phyloP scores from a whole-genome alignment of 116 monocot genomes.

The Iris pallida region DNA sequence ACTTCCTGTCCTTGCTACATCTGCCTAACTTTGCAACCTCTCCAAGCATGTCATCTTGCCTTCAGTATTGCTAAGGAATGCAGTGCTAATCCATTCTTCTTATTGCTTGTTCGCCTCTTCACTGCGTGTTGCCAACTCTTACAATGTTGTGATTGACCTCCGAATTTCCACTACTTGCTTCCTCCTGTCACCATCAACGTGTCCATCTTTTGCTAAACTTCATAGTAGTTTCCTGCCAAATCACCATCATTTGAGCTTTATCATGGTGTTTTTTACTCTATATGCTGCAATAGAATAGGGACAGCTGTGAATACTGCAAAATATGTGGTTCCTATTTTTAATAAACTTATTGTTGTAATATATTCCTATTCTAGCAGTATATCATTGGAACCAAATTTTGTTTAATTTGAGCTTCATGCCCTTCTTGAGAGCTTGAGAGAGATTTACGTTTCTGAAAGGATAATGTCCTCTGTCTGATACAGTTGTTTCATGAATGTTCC shows the following conservation, averaged over 20 bases:
- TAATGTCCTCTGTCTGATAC: slow-evolving; percentile 10
- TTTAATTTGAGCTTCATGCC: neutral
- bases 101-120: too few species aligned
- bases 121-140: too few species aligned
- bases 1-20: too few species aligned
- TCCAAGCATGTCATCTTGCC: too few species aligned
- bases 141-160: neutral
- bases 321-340: too few species aligned
- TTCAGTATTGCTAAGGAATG: too few species aligned
- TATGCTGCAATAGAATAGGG: neutral
- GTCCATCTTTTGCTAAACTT: neutral
- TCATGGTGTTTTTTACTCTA: neutral
- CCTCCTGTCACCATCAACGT: neutral
- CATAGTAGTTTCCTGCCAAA: neutral
- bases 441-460: neutral
- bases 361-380: neutral
- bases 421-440: neutral
- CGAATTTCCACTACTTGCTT: neutral
- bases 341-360: neutral
- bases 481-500: slow-evolving; percentile 47
- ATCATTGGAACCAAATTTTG: neutral
- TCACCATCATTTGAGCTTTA: neutral
- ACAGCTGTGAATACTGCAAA: neutral
- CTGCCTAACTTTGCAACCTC: too few species aligned
- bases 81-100: too few species aligned